These are phyloP conservation scores for Suillus paluster DNA, from an alignment of 768 basidiomycete genomes.

Conservation along the genomic window DNA sequence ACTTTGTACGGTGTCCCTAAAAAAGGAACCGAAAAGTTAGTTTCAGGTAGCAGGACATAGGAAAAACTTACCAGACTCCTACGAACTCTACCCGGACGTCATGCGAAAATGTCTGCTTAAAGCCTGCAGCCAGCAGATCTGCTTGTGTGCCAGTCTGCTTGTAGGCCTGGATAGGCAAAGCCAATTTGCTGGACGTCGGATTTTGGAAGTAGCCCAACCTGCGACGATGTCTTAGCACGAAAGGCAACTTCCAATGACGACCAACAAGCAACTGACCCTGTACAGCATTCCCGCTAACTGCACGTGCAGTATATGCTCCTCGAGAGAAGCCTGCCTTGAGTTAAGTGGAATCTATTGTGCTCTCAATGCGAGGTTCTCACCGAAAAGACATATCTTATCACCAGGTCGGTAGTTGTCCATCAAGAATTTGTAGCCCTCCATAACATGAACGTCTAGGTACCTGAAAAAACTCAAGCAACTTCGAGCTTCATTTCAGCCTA, in stretches of 20 bases:
- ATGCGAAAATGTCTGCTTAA: conserved; percentile 73
- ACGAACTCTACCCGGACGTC: conserved; percentile 77
- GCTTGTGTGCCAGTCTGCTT: conserved; percentile 52
- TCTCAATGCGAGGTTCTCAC: conserved; percentile 35
- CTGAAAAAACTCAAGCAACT: conserved; percentile 33
- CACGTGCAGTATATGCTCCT: conserved; percentile 67
- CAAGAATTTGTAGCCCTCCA: conserved; percentile 75
- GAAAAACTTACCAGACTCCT: conserved; percentile 66
- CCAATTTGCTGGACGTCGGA: conserved; percentile 72
- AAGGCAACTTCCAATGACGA: background rate
- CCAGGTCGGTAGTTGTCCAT: conserved; percentile 80
- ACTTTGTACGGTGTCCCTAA: conserved; percentile 80
- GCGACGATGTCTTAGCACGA: conserved; percentile 7
- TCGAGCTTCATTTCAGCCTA: background rate
- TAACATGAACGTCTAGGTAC: conserved; percentile 73
- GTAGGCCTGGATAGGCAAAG: conserved; percentile 79
- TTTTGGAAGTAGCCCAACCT: conserved; percentile 74
- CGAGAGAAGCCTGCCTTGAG: conserved; percentile 69
- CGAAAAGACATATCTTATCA: conserved; percentile 77
- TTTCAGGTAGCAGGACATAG: background rate
- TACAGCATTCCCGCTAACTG: conserved; percentile 75
- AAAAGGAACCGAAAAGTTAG: conserved; percentile 11
- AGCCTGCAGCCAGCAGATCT: conserved; percentile 57
- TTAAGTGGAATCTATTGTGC: conserved; percentile 17
- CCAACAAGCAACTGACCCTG: conserved; percentile 49